Percentiles rank a stretch among this genome's conserved stretches.
Conservation (phyloP, 306 rosid species). For the Fragaria nilgerrensis region DNA sequence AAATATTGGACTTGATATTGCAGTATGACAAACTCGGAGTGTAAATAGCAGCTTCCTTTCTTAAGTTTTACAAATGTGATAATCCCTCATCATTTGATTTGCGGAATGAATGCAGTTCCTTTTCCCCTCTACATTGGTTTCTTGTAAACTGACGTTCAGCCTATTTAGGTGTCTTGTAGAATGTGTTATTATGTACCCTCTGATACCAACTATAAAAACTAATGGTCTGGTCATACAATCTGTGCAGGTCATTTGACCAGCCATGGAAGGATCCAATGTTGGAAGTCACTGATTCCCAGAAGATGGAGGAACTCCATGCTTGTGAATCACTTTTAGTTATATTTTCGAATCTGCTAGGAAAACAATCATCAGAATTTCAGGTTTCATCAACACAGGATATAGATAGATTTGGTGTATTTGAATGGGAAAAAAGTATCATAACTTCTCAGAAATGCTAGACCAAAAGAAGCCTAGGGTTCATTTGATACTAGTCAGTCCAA, state of each 20-base stretch:
- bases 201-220: neutral
- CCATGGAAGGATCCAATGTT: conserved; percentile 56
- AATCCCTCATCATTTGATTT: neutral
- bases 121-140: neutral
- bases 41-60: neutral
- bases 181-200: neutral
- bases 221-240: conserved; percentile 15
- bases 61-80: neutral
- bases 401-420: conserved; percentile 46
- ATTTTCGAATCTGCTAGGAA: conserved; percentile 49
- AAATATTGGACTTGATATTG: neutral
- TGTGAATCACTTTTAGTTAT: conserved; percentile 54
- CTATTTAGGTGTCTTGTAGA: neutral
- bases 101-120: neutral
- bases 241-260: conserved; percentile 64
- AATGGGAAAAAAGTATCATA: conserved; percentile 63
- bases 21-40: neutral
- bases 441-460: neutral
- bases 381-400: conserved; percentile 41
- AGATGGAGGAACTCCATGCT: conserved; percentile 73
- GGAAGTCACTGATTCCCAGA: conserved; percentile 47
- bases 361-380: conserved; percentile 41
- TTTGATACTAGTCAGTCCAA: neutral
- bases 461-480: neutral
- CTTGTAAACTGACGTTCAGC: neutral